These are phyloP conservation scores for Myotisia sp. DNA, from an alignment of 2,329 filamentous ascomycete species.

Conservation along the genomic window DNA sequence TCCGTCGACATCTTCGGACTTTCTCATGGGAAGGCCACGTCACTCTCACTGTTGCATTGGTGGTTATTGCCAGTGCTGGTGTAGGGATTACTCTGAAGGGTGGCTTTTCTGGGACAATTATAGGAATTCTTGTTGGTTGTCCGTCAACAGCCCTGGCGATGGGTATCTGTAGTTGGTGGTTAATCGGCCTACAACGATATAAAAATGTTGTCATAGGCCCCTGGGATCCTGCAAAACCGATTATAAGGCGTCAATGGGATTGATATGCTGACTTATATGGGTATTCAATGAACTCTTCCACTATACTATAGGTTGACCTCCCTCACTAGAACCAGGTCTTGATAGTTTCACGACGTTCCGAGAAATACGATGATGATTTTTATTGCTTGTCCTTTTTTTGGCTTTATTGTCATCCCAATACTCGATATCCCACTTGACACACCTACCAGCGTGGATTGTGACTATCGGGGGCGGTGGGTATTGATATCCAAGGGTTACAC, in stretches of 20 bases:
- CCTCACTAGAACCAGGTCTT: too few species aligned
- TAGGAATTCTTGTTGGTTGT: slow-evolving; percentile 65
- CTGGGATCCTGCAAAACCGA: slow-evolving; percentile 86
- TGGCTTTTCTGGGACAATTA: slow-evolving; percentile 42
- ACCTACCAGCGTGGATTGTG: too few species aligned
- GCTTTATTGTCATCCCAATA: slow-evolving; percentile 3
- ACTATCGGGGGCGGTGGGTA: too few species aligned
- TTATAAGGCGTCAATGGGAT: slow-evolving; percentile 32
- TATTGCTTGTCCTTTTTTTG: neutral
- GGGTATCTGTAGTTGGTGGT: slow-evolving; percentile 93
- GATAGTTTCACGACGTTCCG: too few species aligned
- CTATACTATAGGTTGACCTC: neutral
- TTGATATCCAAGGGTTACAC: too few species aligned
- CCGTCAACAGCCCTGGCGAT: slow-evolving; percentile 62
- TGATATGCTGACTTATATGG: too few species aligned
- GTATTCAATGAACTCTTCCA: neutral
- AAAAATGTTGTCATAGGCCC: slow-evolving; percentile 98
- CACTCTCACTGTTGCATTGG: slow-evolving; percentile 57
- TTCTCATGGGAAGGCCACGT: slow-evolving; percentile 72
- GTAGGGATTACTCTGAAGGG: slow-evolving; percentile 49
- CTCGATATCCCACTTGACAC: too few species aligned
- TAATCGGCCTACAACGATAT: slow-evolving; percentile 93
- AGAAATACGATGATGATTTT: neutral
- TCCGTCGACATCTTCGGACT: slow-evolving; percentile 73
- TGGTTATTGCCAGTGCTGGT: slow-evolving; percentile 65